These are phyloP conservation scores for Ophiostoma fasciatum DNA, from an alignment of 2,329 filamentous ascomycete genomes.

Conservation along the genomic window DNA sequence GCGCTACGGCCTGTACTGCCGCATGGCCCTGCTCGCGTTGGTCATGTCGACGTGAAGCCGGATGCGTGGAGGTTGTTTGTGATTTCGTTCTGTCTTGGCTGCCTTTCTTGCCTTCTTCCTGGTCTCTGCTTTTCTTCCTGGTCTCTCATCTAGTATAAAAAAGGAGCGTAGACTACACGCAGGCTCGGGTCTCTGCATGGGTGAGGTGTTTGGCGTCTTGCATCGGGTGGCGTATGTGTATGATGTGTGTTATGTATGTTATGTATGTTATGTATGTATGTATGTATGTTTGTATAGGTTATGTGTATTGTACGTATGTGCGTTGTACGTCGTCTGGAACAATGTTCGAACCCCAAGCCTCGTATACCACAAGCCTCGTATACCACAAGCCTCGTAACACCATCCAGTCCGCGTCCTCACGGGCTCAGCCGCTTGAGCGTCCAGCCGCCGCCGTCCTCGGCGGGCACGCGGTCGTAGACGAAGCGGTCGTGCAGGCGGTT, in stretches of 20 bases:
- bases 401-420: slow-evolving; percentile 23
- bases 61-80: too few relatives aligned
- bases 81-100: not conserved
- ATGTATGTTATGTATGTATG: slow-evolving; percentile 6
- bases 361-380: not conserved
- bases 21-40: slow-evolving; percentile 91
- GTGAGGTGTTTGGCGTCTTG: slow-evolving; percentile 6
- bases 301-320: not conserved
- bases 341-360: too few relatives aligned
- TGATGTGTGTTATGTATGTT: slow-evolving; percentile 5
- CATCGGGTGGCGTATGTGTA: slow-evolving; percentile 6
- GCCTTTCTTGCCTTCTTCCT: not conserved
- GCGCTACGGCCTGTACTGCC: slow-evolving; percentile 93
- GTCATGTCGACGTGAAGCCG: slow-evolving; percentile 53
- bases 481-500: slow-evolving; percentile 91
- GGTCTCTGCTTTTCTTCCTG: slow-evolving; percentile 2
- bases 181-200: slow-evolving; percentile 8
- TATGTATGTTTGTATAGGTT: slow-evolving; percentile 6
- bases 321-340: too few relatives aligned
- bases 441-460: slow-evolving; percentile 31
- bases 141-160: slow-evolving; percentile 3
- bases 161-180: slow-evolving; percentile 10
- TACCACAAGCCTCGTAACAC: too few relatives aligned
- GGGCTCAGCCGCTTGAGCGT: slow-evolving; percentile 61
- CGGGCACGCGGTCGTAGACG: slow-evolving; percentile 53